Evolutionary conservation across 495 filamentous ascomycete genomes (phyloP), one percentile per base, ranked within the genome.

Genomic region (Lepraria neglecta): DNA sequence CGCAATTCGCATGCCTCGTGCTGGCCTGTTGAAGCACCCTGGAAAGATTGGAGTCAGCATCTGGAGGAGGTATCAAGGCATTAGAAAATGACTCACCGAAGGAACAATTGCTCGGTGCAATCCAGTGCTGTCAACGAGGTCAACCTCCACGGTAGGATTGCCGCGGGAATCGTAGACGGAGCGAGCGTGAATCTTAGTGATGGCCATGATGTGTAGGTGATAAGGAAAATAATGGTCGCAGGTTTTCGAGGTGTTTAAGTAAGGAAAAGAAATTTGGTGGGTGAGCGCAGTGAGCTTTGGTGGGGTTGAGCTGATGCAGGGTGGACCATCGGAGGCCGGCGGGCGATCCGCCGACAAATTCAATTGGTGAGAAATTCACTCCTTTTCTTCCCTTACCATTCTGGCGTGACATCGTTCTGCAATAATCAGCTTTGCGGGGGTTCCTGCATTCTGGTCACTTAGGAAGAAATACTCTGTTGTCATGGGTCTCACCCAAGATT

Each of bases 131-230:
- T 92, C 97, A 77, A 95, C 87, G 72, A 99, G 84, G 74, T 97
- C 95, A 67, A 97, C 95, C 78, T 90, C 87, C n/a, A 76, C 90
- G 74, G 91, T 95, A 67, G 91, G 90, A 82, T 96, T 97, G 73
- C 94, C 95, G 73, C 95, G 95, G 74, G 94, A 97, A 85, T 99
- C 95, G 83, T 99, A 99, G 80, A 99, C 91, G 67, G 86, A 90
- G 72, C 95, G 92, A 72, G 94, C 95, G 85, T 97, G 91, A 76
- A 99, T 89, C 84, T 97, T 97, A 74, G 87, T 84, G 82, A 99
- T 97, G 71, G 87, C 80, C 95, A 97, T 99, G 61, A 69, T 90
- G 75, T 51, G 51, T 58, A 15, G 6, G 19, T 40, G 21, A 55
- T 33, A 21, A 3, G 24, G 10, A 15, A 24, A 31, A 54, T 14